phyloP scores from a whole-genome alignment of 768 basidiomycete genomes.

The Panaeolus papilionaceus region DNA sequence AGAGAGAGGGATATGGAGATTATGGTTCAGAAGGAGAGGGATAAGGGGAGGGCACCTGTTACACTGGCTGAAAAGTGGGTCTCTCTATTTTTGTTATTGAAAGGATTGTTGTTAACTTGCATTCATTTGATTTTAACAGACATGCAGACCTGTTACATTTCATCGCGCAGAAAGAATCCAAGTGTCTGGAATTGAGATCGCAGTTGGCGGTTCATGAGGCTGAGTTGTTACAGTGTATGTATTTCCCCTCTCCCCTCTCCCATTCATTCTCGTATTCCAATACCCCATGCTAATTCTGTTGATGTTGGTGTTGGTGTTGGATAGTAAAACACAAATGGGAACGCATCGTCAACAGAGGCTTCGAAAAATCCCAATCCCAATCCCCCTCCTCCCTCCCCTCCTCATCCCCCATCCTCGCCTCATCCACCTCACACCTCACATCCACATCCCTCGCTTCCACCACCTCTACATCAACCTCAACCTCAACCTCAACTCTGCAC shows the following conservation, averaged over 20 bases:
- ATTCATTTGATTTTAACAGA: constrained; percentile 46
- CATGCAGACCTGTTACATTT: constrained; percentile 83
- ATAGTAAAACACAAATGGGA: constrained; percentile 87
- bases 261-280: too few species aligned
- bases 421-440: constrained; percentile 5
- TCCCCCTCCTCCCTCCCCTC: constrained; percentile 17
- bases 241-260: too few species aligned
- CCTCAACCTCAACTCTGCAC: too few species aligned
- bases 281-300: too few species aligned
- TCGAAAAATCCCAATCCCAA: constrained; percentile 40
- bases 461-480: background rate
- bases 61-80: constrained; percentile 71
- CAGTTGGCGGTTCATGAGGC: constrained; percentile 76
- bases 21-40: constrained; percentile 16
- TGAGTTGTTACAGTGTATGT: constrained; percentile 68
- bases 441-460: constrained; percentile 12
- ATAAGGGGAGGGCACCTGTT: constrained; percentile 47
- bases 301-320: background rate
- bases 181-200: constrained; percentile 80
- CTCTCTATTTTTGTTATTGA: constrained; percentile 7
- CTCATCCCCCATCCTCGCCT: background rate
- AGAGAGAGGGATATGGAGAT: constrained; percentile 25
- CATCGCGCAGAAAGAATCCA: constrained; percentile 88
- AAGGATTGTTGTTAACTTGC: too few species aligned
- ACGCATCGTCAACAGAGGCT: constrained; percentile 72